Evolutionary conservation across 176 grass and related monocot species (phyloP).

Genomic region (Zizania latifolia): DNA sequence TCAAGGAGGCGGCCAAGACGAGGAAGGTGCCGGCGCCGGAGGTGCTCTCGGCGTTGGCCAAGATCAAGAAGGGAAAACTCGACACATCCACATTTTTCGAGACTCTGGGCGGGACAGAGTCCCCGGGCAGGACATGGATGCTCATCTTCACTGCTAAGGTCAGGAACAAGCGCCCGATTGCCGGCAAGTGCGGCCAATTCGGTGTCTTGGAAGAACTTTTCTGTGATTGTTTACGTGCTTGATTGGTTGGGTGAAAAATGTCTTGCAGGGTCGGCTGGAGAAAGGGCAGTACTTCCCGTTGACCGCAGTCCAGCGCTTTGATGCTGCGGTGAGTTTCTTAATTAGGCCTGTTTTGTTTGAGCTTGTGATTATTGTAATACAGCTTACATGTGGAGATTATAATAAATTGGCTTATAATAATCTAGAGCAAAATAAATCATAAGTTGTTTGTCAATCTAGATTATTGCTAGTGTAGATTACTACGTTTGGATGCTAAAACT

Average conservation of each 20-base stretch:
- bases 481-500: too few species aligned
- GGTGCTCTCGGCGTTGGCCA: constrained; percentile 54
- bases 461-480: too few species aligned
- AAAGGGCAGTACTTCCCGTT: constrained; percentile 89
- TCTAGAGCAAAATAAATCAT: too few species aligned
- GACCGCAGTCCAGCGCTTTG: constrained; percentile 83
- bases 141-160: constrained; percentile 92
- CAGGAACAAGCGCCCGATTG: background rate
- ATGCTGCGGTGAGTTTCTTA: constrained; percentile 66
- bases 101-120: constrained; percentile 72
- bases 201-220: background rate
- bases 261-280: constrained; percentile 49
- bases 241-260: background rate
- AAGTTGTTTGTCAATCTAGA: too few species aligned
- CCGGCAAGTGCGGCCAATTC: background rate
- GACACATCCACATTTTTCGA: constrained; percentile 65
- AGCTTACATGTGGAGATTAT: too few species aligned
- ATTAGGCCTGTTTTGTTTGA: too few species aligned
- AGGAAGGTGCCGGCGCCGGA: constrained; percentile 56
- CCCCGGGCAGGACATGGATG: constrained; percentile 96
- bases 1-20: constrained; percentile 82
- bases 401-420: too few species aligned
- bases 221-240: background rate
- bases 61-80: constrained; percentile 71
- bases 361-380: too few species aligned